A percentile compares a stretch with the other conserved stretches of the same genome.
Conservation (phyloP, 129 eudicot genomes). For the Pseudognaphalium luteoalbum region DNA sequence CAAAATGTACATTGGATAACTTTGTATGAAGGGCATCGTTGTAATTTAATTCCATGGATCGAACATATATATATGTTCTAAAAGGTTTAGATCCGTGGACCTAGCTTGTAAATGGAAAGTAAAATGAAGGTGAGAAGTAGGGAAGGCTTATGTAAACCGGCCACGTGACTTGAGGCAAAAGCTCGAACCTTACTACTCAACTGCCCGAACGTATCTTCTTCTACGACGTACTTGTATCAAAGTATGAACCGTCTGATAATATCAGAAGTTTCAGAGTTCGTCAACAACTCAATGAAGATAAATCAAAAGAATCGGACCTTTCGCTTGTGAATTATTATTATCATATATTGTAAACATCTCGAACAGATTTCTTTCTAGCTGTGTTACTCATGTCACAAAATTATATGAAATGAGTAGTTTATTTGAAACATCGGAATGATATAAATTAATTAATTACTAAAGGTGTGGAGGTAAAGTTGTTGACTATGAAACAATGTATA, state of each 20-base stretch:
- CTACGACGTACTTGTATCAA: not conserved
- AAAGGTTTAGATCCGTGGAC: not conserved
- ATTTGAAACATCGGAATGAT: not conserved
- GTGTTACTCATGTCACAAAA: too few species aligned
- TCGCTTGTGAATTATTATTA: too few species aligned
- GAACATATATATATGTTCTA: not conserved
- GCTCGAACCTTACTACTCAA: not conserved
- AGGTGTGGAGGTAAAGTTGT: constrained; percentile 14
- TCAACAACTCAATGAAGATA: too few species aligned
- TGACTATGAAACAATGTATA: constrained; percentile 16
- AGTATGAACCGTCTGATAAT: too few species aligned
- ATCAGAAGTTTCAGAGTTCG: too few species aligned
- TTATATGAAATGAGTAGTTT: too few species aligned
- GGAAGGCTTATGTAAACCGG: constrained; percentile 12
- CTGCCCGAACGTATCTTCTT: not conserved
- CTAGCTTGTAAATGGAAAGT: not conserved
- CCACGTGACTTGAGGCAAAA: not conserved
- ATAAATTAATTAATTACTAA: not conserved
- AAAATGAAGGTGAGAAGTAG: constrained; percentile 12
- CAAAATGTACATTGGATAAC: not conserved
- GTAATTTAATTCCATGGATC: constrained; percentile 5
- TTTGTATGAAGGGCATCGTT: not conserved
- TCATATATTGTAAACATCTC: too few species aligned
- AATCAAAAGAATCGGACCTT: too few species aligned
- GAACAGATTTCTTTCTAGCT: too few species aligned